Evolutionary conservation across 2,329 filamentous ascomycete genomes (phyloP).

Genomic region (Colletotrichum melonis): DNA sequence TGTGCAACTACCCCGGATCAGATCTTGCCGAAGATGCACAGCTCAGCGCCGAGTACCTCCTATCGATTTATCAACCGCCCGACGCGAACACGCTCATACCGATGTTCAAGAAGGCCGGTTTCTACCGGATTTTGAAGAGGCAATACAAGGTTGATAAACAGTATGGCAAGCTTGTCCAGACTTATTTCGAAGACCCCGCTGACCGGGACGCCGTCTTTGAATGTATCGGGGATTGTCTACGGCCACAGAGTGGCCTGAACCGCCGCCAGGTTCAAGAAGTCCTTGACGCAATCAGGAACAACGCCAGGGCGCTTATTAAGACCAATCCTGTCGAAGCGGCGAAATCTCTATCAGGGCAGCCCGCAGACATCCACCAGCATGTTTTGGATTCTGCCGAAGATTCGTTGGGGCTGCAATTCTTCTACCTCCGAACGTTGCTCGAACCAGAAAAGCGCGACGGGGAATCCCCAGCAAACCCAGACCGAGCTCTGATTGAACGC

Average conservation of each 20-base stretch:
- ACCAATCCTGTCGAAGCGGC: slow-evolving; percentile 76
- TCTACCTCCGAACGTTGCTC: slow-evolving; percentile 81
- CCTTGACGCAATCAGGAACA: slow-evolving; percentile 71
- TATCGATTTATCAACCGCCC: slow-evolving; percentile 93
- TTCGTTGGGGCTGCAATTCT: slow-evolving; percentile 74
- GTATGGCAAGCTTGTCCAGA: slow-evolving; percentile 80
- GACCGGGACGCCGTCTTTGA: slow-evolving; percentile 82
- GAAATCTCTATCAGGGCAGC: slow-evolving; percentile 69
- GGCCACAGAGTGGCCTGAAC: slow-evolving; percentile 69
- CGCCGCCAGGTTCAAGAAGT: slow-evolving; percentile 81
- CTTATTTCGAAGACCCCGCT: slow-evolving; percentile 87
- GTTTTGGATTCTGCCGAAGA: slow-evolving; percentile 72
- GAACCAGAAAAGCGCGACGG: slow-evolving; percentile 61
- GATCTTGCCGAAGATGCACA: slow-evolving; percentile 94
- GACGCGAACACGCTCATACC: slow-evolving; percentile 82
- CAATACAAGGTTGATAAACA: slow-evolving; percentile 85
- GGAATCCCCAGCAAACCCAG: slow-evolving; percentile 45
- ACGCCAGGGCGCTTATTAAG: slow-evolving; percentile 74
- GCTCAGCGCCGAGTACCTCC: slow-evolving; percentile 93
- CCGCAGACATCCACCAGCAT: slow-evolving; percentile 73
- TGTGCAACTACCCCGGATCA: slow-evolving; percentile 85
- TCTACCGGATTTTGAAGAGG: slow-evolving; percentile 92
- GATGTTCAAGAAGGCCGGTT: slow-evolving; percentile 81
- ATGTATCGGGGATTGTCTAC: slow-evolving; percentile 81
- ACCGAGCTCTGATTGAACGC: slow-evolving; percentile 77